Percentiles rank a stretch among this genome's conserved stretches.
Conservation (phyloP, 1,139 yeast species). For the Kodamaea plutei region DNA sequence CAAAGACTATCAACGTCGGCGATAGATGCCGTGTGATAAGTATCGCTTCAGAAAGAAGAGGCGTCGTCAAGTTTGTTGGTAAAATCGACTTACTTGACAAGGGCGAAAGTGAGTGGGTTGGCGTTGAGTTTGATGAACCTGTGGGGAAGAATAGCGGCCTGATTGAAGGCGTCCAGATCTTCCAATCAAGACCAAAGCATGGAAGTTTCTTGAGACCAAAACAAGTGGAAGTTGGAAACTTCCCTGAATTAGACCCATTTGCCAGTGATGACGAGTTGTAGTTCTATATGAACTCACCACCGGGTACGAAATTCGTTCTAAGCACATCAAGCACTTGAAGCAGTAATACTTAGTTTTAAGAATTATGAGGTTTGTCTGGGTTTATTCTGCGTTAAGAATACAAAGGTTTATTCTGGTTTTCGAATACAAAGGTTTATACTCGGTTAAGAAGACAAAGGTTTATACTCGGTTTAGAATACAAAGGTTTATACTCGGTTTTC, state of each 20-base stretch:
- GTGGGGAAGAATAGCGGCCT: slow-evolving; percentile 44
- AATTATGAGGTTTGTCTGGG: too few relatives aligned
- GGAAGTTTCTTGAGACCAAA: slow-evolving; percentile 52
- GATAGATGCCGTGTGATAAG: slow-evolving; percentile 40
- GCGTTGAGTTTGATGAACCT: slow-evolving; percentile 48
- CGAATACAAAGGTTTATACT: too few relatives aligned
- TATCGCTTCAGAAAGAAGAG: slow-evolving; percentile 57
- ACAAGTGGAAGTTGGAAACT: slow-evolving; percentile 51
- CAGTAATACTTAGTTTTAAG: too few relatives aligned
- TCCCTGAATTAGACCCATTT: slow-evolving; percentile 42
- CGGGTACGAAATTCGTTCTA: too few relatives aligned
- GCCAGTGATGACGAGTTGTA: slow-evolving; percentile 30
- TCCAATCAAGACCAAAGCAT: slow-evolving; percentile 35
- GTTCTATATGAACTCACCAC: too few relatives aligned
- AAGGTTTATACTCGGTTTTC: too few relatives aligned
- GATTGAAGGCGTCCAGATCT: slow-evolving; percentile 31
- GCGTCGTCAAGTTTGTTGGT: slow-evolving; percentile 67
- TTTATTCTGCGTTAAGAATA: too few relatives aligned
- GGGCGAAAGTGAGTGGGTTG: slow-evolving; percentile 42
- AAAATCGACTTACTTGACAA: slow-evolving; percentile 54
- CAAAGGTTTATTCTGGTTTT: too few relatives aligned
- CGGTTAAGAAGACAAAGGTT: too few relatives aligned
- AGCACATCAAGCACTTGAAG: too few relatives aligned
- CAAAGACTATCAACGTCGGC: slow-evolving; percentile 28
- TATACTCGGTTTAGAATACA: too few relatives aligned